A percentile compares a stretch with the other conserved stretches of the same genome.
Evolutionary conservation across 2,329 filamentous ascomycete genomes (phyloP).

Genomic region (Diaporthe capsici): DNA sequence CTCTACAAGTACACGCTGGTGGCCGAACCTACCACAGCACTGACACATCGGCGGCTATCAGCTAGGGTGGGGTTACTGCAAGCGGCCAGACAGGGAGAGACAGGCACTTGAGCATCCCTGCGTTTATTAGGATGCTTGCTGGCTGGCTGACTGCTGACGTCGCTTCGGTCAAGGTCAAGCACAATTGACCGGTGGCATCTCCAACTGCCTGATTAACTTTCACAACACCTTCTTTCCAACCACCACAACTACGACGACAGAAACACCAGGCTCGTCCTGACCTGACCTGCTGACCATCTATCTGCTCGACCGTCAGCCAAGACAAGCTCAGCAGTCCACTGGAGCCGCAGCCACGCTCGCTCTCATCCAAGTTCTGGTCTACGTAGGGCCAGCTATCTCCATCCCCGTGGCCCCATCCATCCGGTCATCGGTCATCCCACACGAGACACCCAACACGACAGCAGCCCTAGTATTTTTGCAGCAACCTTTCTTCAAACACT

Average conservation of each 20-base stretch:
- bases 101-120: slow-evolving; percentile 23
- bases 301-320: slow-evolving; percentile 7
- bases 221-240: neutral
- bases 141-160: slow-evolving; percentile 28
- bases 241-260: neutral
- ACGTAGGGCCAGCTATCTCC: neutral
- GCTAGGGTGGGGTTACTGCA: slow-evolving; percentile 30
- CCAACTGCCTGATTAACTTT: slow-evolving; percentile 9
- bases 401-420: neutral
- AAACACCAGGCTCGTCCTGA: neutral
- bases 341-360: neutral
- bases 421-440: neutral
- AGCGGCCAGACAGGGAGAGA: slow-evolving; percentile 23
- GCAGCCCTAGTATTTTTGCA: neutral
- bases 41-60: neutral
- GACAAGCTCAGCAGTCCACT: neutral
- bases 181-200: slow-evolving; percentile 3
- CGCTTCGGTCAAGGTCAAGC: slow-evolving; percentile 8
- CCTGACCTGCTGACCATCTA: slow-evolving; percentile 16
- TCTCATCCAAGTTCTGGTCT: neutral
- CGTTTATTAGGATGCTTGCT: neutral
- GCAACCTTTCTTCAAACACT: neutral
- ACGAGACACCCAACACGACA: neutral
- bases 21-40: neutral
- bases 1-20: neutral